Evolutionary conservation across 2,329 filamentous ascomycete genomes (phyloP), one percentile per base, ranked within the genome.

Genomic region (Achaetomium macrosporum): DNA sequence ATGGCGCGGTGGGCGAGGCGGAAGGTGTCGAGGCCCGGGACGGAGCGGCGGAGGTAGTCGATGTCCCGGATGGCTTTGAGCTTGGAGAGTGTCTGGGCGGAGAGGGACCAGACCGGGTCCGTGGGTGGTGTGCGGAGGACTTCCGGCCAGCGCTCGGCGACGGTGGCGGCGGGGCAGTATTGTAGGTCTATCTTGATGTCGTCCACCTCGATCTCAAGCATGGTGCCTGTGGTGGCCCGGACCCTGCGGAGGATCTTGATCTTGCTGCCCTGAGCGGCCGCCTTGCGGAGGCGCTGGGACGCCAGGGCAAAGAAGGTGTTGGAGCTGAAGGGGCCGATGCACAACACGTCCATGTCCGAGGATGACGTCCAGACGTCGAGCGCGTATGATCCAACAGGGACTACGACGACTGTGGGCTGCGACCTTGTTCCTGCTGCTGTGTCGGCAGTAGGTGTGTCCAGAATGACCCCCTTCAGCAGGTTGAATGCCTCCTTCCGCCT

Each of bases 311-410:
- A 85, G 64, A 87, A 87, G 0, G 76, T 80, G 54, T 72, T 74
- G 1, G 81, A 69, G 61, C 81, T 81, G 52, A 84, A 80, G 19
- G 77, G 73, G 1, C 83, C 82, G 56, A 87, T 78, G 58, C 77
- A 85, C 6, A 87, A 72, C 59, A 82, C 83, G 65, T 88, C 82
- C 7, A 88, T 74, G 59, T 86, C 82, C 1, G 83, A 87, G 0
- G 73, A 64, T 1, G 69, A 61, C 1, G 78, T 81, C 81, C 83
- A 86, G 3, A 83, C 77, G 10, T 77, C 78, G 3, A 87, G 68
- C 3, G 78, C 80, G 60, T 83, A 85, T 0, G 84, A 87, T 0
- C 84, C 84, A n/a, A 86, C 81, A 0, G 83, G 74, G 6, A 81
- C 72, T 8, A 87, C 62, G 1, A 82, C 68, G 36, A 85, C 68